Evolutionary conservation across 2,329 filamentous ascomycete genomes (phyloP), one percentile per base, ranked within the genome.

Genomic region (Bertia moriformis): DNA sequence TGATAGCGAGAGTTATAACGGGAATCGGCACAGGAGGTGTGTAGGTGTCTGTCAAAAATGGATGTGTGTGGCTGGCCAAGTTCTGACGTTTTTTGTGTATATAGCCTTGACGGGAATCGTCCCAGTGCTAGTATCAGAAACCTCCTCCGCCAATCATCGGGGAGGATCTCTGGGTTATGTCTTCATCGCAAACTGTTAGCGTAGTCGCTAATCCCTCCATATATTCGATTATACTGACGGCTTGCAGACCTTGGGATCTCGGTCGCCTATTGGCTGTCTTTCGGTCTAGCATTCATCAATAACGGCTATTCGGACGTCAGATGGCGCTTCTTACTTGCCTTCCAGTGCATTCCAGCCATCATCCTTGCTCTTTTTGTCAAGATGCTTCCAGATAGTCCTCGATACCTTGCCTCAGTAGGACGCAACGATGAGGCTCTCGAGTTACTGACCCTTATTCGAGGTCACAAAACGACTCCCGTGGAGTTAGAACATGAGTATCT

Each of bases 171-270:
- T 68, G 22, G 65, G 59, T 14, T 63, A 66, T 40, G 63, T 68
- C 35, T 70, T 71, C 48, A 62, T 69, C 39, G 65, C 66, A 29
- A 69, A 71, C 46, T 69, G 32, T 35, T n/a, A n/a, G n/a, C n/a
- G n/a, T n/a, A n/a, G n/a, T n/a, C n/a, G n/a, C n/a, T n/a, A n/a
- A n/a, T n/a, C n/a, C n/a, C n/a, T n/a, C n/a, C n/a, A n/a, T n/a
- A n/a, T n/a, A n/a, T n/a, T n/a, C n/a, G n/a, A n/a, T n/a, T 35
- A 10, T 13, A 35, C 32, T 35, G 15, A 35, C 15, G 17, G 7
- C 10, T 17, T 10, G 10, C 17, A 35, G 32, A 67, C 42, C 55
- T 69, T 3, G 66, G 67, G 18, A 67, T 71, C 36, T 59, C 56
- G 18, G 46, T 59, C 4, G 56, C 58, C 3, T 59, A 58, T 47